Conservation (phyloP, 2,329 filamentous ascomycete genomes). For the Blastomyces emzantsi region DNA sequence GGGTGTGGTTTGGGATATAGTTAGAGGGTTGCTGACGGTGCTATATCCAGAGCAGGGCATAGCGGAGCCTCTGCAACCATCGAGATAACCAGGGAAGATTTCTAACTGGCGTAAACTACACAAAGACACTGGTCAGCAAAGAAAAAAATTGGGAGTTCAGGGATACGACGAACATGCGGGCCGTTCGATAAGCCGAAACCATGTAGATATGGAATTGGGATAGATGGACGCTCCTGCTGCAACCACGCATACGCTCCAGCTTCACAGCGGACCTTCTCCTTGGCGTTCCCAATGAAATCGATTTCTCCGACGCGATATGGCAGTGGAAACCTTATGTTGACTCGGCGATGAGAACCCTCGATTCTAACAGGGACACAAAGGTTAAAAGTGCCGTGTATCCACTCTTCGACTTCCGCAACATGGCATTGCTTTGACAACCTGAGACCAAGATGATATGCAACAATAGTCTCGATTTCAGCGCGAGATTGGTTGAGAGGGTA, state of each 20-base stretch:
- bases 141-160: too few species aligned
- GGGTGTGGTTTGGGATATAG: not conserved
- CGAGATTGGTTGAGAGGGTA: not conserved
- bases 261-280: conserved; percentile 25
- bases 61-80: not conserved
- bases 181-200: conserved; percentile 22
- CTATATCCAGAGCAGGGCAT: not conserved
- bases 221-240: conserved; percentile 20
- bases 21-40: not conserved
- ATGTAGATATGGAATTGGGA: conserved; percentile 23
- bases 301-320: conserved; percentile 22
- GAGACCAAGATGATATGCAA: conserved; percentile 9
- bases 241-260: conserved; percentile 24
- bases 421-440: conserved; percentile 12
- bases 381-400: conserved; percentile 20
- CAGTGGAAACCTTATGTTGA: conserved; percentile 21
- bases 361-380: conserved; percentile 22
- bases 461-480: not conserved
- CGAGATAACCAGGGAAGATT: not conserved
- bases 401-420: conserved; percentile 16
- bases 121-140: not conserved
- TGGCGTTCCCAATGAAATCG: conserved; percentile 21
- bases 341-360: conserved; percentile 4
- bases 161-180: conserved; percentile 16
- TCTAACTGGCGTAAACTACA: not conserved